Percentiles rank a stretch among this genome's conserved stretches.
Conservation (phyloP, 805 yeast species). For the Teunomyces pallodes region DNA sequence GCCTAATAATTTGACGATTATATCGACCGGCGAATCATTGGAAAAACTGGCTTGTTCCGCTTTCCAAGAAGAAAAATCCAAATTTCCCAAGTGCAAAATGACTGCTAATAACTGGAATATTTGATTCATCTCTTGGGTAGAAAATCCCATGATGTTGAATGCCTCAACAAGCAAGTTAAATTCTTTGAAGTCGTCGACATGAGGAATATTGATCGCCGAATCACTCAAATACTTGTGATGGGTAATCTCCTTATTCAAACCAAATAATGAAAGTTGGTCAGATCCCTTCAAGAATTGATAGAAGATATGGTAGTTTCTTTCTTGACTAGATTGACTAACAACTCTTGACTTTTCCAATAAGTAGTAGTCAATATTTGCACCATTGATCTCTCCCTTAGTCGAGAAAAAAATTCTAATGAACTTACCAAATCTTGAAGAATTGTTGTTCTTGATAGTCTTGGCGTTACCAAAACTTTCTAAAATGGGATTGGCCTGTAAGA, state of each 20-base stretch:
- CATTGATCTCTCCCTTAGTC: constrained; percentile 61
- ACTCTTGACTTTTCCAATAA: constrained; percentile 91
- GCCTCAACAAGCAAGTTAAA: constrained; percentile 64
- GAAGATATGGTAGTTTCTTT: constrained; percentile 91
- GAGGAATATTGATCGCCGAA: constrained; percentile 57
- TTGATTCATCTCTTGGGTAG: constrained; percentile 49
- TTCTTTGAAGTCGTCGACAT: constrained; percentile 74
- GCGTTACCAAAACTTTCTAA: constrained; percentile 97
- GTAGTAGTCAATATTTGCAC: constrained; percentile 95
- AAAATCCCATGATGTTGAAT: constrained; percentile 70
- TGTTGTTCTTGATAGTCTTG: constrained; percentile 88
- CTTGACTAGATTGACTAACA: constrained; percentile 66
- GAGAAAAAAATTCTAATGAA: constrained; percentile 84
- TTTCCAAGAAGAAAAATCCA: constrained; percentile 63
- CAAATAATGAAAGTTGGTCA: constrained; percentile 45
- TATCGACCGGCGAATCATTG: constrained; percentile 47
- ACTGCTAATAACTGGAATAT: constrained; percentile 70
- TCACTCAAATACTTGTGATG: constrained; percentile 57
- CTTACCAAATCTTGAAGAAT: constrained; percentile 96
- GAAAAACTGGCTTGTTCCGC: constrained; percentile 75
- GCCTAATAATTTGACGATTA: constrained; percentile 63
- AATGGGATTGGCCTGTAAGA: constrained; percentile 91
- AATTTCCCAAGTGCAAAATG: constrained; percentile 82
- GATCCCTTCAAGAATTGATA: constrained; percentile 81
- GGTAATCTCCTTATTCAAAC: constrained; percentile 37